Evolutionary conservation across 2,329 filamentous ascomycete species (phyloP).

Genomic region (Clarireedia paspali): DNA sequence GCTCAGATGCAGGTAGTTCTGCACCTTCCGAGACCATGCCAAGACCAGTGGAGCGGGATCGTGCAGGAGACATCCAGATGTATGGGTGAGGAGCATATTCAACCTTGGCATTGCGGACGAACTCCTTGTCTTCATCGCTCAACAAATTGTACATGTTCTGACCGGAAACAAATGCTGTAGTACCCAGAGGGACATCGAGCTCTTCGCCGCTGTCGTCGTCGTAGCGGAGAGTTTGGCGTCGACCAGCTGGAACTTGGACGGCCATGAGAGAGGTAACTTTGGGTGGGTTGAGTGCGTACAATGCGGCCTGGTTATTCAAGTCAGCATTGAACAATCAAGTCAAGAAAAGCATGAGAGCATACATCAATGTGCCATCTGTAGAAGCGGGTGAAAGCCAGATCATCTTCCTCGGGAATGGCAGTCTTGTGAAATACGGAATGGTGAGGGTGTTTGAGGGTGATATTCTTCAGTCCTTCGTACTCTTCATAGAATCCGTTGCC

Average conservation of each 20-base stretch:
- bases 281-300: slow-evolving; percentile 69
- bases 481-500: slow-evolving; percentile 63
- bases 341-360: background rate
- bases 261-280: slow-evolving; percentile 66
- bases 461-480: slow-evolving; percentile 63
- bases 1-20: slow-evolving; percentile 50
- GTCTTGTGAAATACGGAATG: slow-evolving; percentile 69
- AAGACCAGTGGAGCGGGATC: slow-evolving; percentile 59
- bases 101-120: slow-evolving; percentile 57
- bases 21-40: slow-evolving; percentile 61
- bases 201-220: slow-evolving; percentile 63
- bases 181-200: slow-evolving; percentile 62
- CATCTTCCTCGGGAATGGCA: slow-evolving; percentile 53
- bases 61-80: slow-evolving; percentile 69
- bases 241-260: slow-evolving; percentile 61
- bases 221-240: slow-evolving; percentile 60
- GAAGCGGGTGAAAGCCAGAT: slow-evolving; percentile 50
- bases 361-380: slow-evolving; percentile 76
- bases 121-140: slow-evolving; percentile 56
- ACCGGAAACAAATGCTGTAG: slow-evolving; percentile 67
- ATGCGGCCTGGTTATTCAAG: slow-evolving; percentile 37
- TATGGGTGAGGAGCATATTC: slow-evolving; percentile 77
- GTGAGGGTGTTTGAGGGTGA: slow-evolving; percentile 66
- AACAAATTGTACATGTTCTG: slow-evolving; percentile 64
- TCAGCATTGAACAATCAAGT: background rate